Conservation (phyloP, 371 early-diverging fungal genomes). For the Gilbertella persicaria region DNA sequence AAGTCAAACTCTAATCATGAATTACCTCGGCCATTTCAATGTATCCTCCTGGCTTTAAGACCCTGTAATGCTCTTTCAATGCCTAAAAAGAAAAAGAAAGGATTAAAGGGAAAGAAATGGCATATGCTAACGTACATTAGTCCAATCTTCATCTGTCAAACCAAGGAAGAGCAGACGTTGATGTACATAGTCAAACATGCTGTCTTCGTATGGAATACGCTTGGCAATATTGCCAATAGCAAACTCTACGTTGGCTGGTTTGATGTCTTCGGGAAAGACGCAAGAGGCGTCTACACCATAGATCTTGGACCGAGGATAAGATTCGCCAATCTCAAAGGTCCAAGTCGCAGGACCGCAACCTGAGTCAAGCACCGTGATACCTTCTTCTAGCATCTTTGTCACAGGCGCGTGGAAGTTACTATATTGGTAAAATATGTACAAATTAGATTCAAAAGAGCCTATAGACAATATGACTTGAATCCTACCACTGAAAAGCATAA, state of each 20-base stretch:
- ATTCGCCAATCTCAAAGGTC: slow-evolving; percentile 26
- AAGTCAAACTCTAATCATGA: not conserved
- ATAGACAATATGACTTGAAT: not conserved
- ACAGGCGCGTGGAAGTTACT: slow-evolving; percentile 27
- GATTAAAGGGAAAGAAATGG: too few species aligned
- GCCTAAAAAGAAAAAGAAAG: slow-evolving; percentile 9
- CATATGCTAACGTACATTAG: slow-evolving; percentile 15
- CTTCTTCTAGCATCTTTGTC: slow-evolving; percentile 11
- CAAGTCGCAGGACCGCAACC: slow-evolving; percentile 31
- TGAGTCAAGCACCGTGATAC: slow-evolving; percentile 24
- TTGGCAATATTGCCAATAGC: slow-evolving; percentile 54
- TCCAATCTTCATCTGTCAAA: slow-evolving; percentile 33
- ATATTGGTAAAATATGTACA: not conserved
- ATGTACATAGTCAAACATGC: slow-evolving; percentile 58
- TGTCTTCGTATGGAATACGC: slow-evolving; percentile 52
- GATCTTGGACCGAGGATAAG: slow-evolving; percentile 21
- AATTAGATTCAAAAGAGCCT: not conserved
- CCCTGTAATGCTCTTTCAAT: slow-evolving; percentile 27
- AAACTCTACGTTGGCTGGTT: slow-evolving; percentile 52
- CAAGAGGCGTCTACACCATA: slow-evolving; percentile 45
- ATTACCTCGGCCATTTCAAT: slow-evolving; percentile 43
- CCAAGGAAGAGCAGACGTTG: slow-evolving; percentile 45
- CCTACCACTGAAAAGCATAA: slow-evolving; percentile 1
- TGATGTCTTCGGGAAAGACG: slow-evolving; percentile 46
- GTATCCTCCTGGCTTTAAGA: slow-evolving; percentile 46